Base-by-base conservation (phyloP, 1,284 basidiomycete genomes). In the Volvariella volvacea region DNA sequence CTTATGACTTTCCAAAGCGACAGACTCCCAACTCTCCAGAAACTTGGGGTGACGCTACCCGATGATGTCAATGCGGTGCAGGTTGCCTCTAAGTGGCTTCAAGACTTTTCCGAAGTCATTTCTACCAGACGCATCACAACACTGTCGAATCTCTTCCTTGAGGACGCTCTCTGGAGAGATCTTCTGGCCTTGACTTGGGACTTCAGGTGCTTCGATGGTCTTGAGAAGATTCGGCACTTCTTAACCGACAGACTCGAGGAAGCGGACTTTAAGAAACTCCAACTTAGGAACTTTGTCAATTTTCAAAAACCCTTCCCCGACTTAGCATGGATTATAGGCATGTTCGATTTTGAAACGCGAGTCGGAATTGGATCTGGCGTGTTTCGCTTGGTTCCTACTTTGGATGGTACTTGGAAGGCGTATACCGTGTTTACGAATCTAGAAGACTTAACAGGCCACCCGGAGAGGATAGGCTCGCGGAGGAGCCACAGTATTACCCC, bases 151-250 rank as follows among this genome's bases (percentile, higher is more conserved):
- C 60, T 71, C 42, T 59, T 78, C 42, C 50, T 66, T 37, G 56
- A 64, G 2, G 70, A 75, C 39, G 65, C 68, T 3, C 57, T 70
- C 58, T 82, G 78, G 78, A 66, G 77, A 31, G 81, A 83, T 57
- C 62, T 76, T 44, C 69, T 82, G 25, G 67, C 76, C 0, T 65
- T 82, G 40, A 80, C 80, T 12, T 83, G 77, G 76, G 72, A 79
- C 50, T 72, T 81, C 55, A 72, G 80, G 40, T 78, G 79, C 1
- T 76, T 83, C 56, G 68, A 72, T 48, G 72, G 74, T 22, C 53
- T 50, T 19, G 22, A 54, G 4, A 55, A 57, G 37, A 73, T 82
- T 50, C 54, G 49, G 19, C 56, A 58, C 28, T 73, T 79, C 52
- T 61, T 80, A 21, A 39, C 52, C 9, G 69, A 73, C 50, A 62